Percentiles rank a stretch among this genome's conserved stretches.
These are phyloP conservation scores for Phytophthora ohioensis DNA, from an alignment of 352 stramenopile genomes.

Conservation along the genomic window DNA sequence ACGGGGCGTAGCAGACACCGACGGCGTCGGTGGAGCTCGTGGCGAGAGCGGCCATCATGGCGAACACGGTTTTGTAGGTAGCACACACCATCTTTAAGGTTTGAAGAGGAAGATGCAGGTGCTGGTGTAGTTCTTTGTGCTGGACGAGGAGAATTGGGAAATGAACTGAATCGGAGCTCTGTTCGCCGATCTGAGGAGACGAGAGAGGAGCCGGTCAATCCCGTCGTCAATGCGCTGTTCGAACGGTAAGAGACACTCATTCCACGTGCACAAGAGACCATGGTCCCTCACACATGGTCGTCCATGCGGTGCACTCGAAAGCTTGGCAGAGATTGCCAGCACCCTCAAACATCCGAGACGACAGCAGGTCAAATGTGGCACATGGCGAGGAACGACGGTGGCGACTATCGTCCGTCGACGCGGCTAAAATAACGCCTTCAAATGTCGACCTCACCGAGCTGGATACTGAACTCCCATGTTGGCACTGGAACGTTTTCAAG, in stretches of 20 bases:
- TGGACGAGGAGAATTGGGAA: conserved; percentile 43
- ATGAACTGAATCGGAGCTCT: conserved; percentile 22
- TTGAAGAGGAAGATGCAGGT: conserved; percentile 8
- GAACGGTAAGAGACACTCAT: conserved; percentile 43
- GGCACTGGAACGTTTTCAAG: background rate
- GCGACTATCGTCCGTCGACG: conserved; percentile 17
- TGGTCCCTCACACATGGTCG: conserved; percentile 26
- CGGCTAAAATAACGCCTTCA: conserved; percentile 9
- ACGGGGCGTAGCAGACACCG: conserved; percentile 72
- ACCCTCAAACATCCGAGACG: conserved; percentile 20
- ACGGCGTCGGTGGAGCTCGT: conserved; percentile 22
- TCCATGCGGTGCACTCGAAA: conserved; percentile 34
- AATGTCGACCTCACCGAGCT: conserved; percentile 21
- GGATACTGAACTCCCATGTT: conserved; percentile 5
- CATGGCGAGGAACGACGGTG: conserved; percentile 29
- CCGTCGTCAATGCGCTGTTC: conserved; percentile 31
- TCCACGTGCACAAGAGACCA: conserved; percentile 20
- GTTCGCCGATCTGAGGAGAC: conserved; percentile 20
- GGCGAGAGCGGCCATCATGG: conserved; percentile 39
- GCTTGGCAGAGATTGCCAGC: conserved; percentile 31
- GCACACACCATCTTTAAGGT: conserved; percentile 45
- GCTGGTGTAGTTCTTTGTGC: conserved; percentile 34
- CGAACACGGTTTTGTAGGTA: conserved; percentile 49
- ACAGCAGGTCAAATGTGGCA: conserved; percentile 26
- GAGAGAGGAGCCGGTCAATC: conserved; percentile 9